Base-by-base conservation (phyloP, 306 rosid species). In the Mimosa pudica region DNA sequence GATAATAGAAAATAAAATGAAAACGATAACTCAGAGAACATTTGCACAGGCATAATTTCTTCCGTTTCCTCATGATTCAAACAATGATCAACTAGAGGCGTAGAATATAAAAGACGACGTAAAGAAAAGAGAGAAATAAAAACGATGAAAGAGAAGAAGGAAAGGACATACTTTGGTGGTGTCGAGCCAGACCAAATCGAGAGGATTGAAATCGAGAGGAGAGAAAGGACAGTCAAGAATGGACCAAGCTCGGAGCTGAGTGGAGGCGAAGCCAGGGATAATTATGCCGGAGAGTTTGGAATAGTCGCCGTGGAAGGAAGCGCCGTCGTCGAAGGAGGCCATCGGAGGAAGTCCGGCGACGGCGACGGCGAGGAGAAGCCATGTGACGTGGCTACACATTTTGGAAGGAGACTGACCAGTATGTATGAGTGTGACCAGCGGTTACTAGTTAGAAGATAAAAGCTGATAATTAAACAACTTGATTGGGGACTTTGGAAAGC, bases 171-270 rank as follows among this genome's bases (percentile, higher is more conserved):
- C 99, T 75, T 90, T 95, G 63, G 98, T 95, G 70, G 91, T 85
- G 85, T 95, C 99, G 63, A 95, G 98, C 99, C 99, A 95, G 71
- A 95, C 99, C 93, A 95, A 94, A 88, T 95, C 99, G 91, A 95
- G 99, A 45, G 99, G 99, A 72, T 95, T 92, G 93, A 95, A 92
- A 89, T 95, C 96, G 79, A 95, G 98, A 2, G 99, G 99, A 67
- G 99, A 91, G 86, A 70, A 95, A 46, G 98, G 97, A 72, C 99
- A 95, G 85, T 95, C 98, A 16, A 95, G 96, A 76, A 95, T 89
- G 54, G 99, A 95, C 99, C 99, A 95, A 7, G 99, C 98, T 74
- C 99, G 90, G 69, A 95, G 99, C 91, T 95, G 99, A 3, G 98
- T 93, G 72, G 99, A 95, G 8, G 99, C 99, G 77, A 91, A 91